Percentiles rank a stretch among this genome's conserved stretches.
phyloP scores from a whole-genome alignment of 306 rosid species.

The Gastrolobium villosum region DNA sequence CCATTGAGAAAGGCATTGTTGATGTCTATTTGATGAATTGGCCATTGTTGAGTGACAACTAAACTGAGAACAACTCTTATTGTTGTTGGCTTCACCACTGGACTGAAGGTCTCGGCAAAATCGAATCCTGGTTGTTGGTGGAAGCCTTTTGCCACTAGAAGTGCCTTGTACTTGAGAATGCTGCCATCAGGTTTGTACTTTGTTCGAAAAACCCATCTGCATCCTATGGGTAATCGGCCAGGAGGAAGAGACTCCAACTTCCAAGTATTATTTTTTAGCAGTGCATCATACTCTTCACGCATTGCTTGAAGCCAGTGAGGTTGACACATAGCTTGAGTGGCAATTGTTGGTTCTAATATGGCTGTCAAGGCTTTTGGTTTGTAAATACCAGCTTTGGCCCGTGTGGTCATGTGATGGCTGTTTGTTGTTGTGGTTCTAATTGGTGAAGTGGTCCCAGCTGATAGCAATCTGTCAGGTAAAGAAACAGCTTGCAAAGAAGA shows the following conservation, averaged over 20 bases:
- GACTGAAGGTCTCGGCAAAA: not conserved
- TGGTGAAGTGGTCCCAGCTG: no score
- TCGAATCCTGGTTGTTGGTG: not conserved
- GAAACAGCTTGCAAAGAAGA: no score
- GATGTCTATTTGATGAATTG: not conserved
- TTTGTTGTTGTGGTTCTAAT: no score
- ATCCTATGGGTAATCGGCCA: not conserved
- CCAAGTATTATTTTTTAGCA: not conserved
- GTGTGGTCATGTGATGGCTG: no score
- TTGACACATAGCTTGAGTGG: no score
- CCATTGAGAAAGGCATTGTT: not conserved
- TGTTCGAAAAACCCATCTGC: not conserved
- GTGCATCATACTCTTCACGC: not conserved
- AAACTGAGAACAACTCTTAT: not conserved
- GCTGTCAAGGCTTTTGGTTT: no score
- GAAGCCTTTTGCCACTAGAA: not conserved
- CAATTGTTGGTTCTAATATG: no score
- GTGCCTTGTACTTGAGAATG: not conserved
- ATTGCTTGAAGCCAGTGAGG: not conserved
- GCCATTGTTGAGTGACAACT: not conserved
- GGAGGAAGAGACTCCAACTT: accelerated
- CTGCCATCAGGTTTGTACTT: not conserved
- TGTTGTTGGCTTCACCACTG: not conserved
- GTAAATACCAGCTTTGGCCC: no score
- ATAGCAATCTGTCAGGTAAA: no score